Evolutionary conservation across 441 rosid species (phyloP).

Genomic region (Corymbia calophylla): DNA sequence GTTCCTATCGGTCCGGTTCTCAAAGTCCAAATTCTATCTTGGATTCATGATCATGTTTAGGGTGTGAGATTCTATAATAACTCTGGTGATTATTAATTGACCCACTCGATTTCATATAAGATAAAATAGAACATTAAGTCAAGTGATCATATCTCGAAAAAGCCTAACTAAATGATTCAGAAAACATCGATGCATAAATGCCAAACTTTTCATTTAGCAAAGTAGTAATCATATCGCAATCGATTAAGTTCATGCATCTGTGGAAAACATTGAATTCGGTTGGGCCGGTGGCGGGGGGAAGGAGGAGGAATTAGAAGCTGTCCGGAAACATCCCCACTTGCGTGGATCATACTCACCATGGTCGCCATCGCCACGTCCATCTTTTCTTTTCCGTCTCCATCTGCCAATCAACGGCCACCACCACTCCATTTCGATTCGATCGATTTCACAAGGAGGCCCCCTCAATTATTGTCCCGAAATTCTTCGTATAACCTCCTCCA

Average conservation of each 20-base stretch:
- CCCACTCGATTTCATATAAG: rapidly evolving
- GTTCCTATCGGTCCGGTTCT: rapidly evolving
- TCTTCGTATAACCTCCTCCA: background rate
- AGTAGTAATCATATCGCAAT: background rate
- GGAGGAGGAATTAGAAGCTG: background rate
- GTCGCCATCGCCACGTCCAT: background rate
- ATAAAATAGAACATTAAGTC: background rate
- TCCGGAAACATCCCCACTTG: background rate
- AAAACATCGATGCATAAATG: no score
- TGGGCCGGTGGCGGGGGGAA: background rate
- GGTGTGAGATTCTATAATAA: rapidly evolving
- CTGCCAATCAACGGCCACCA: background rate
- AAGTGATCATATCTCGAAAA: rapidly evolving
- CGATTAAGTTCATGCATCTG: background rate
- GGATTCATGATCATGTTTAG: no score
- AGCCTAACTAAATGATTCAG: no score
- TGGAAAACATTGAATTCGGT: background rate
- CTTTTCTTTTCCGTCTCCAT: background rate
- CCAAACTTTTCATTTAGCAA: background rate
- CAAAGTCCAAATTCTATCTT: rapidly evolving
- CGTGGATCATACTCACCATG: background rate
- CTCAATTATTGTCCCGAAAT: background rate
- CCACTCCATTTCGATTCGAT: background rate
- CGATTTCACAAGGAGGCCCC: background rate
- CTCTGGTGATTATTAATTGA: rapidly evolving